A percentile compares a stretch with the other conserved stretches of the same genome.
Evolutionary conservation across 176 grass and related monocot genomes (phyloP).

Genomic region (Zea luxurians): DNA sequence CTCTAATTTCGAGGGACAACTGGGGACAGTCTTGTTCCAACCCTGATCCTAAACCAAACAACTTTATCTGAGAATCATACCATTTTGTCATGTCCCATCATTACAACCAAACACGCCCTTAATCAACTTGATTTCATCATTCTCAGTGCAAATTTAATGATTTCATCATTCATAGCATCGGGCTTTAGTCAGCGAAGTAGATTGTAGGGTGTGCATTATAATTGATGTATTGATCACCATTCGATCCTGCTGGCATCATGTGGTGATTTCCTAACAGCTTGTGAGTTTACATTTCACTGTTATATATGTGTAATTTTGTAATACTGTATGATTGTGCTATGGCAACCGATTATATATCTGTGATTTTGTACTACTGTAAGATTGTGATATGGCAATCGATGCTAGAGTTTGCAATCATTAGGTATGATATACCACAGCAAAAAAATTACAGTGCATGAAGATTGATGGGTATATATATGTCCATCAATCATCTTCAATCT

Average conservation of each 20-base stretch:
- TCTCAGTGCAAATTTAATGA: neutral
- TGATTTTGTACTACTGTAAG: neutral
- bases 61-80: no score
- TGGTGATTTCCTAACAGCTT: neutral
- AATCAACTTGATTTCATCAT: neutral
- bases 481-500: no score
- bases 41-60: no score
- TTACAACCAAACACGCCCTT: no score
- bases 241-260: no score
- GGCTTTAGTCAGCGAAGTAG: neutral
- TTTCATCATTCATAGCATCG: neutral
- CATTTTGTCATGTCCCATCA: no score
- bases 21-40: no score
- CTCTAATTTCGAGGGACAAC: no score
- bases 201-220: neutral
- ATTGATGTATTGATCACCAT: neutral
- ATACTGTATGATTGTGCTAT: neutral
- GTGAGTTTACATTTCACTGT: neutral
- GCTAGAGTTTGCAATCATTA: neutral
- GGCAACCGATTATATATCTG: neutral
- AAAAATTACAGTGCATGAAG: neutral
- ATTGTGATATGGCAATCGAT: neutral
- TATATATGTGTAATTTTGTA: neutral
- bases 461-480: no score
- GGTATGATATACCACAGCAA: neutral